Evolutionary conservation across 2,329 filamentous ascomycete genomes (phyloP).

Genomic region (Macroventuria anomochaeta): DNA sequence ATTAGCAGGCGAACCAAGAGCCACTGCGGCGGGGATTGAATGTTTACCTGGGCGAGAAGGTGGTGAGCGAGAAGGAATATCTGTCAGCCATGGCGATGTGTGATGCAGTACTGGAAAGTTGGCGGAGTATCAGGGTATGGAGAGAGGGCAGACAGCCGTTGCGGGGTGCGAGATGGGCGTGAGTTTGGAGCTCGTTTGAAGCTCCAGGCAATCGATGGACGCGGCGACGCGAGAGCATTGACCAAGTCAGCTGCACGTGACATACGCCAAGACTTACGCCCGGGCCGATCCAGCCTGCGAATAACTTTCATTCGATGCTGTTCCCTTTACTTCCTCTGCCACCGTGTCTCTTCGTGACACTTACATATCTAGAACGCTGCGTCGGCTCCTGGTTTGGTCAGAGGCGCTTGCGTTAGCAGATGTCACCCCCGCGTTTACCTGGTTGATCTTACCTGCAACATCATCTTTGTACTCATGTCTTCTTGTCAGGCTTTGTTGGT

Average conservation of each 20-base stretch:
- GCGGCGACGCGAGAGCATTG: slow-evolving; percentile 16
- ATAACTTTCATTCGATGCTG: slow-evolving; percentile 20
- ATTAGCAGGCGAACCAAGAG: slow-evolving; percentile 55
- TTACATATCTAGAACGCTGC: slow-evolving; percentile 25
- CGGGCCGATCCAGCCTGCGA: slow-evolving; percentile 6
- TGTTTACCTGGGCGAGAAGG: slow-evolving; percentile 96
- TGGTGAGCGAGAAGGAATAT: slow-evolving; percentile 99
- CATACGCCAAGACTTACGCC: slow-evolving; percentile 2
- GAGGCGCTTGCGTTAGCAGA: slow-evolving; percentile 28
- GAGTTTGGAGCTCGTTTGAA: slow-evolving; percentile 15
- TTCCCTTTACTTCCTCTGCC: slow-evolving; percentile 28
- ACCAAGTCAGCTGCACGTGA: slow-evolving; percentile 8
- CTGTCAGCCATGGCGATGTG: slow-evolving; percentile 81
- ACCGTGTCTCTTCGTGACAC: slow-evolving; percentile 38
- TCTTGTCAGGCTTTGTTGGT: slow-evolving; percentile 20
- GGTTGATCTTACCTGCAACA: slow-evolving; percentile 26
- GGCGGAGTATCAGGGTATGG: neutral
- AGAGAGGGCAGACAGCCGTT: slow-evolving; percentile 5
- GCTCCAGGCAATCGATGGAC: slow-evolving; percentile 22
- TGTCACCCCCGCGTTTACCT: slow-evolving; percentile 29
- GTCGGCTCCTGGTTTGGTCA: slow-evolving; percentile 26
- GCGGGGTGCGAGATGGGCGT: slow-evolving; percentile 17
- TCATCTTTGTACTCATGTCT: slow-evolving; percentile 30
- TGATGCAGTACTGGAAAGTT: slow-evolving; percentile 6
- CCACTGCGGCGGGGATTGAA: slow-evolving; percentile 19